Percentiles rank a stretch among this genome's conserved stretches.
These are phyloP conservation scores for Limnomonas spitsbergensis DNA, from an alignment of 139 green algal species.

Conservation along the genomic window DNA sequence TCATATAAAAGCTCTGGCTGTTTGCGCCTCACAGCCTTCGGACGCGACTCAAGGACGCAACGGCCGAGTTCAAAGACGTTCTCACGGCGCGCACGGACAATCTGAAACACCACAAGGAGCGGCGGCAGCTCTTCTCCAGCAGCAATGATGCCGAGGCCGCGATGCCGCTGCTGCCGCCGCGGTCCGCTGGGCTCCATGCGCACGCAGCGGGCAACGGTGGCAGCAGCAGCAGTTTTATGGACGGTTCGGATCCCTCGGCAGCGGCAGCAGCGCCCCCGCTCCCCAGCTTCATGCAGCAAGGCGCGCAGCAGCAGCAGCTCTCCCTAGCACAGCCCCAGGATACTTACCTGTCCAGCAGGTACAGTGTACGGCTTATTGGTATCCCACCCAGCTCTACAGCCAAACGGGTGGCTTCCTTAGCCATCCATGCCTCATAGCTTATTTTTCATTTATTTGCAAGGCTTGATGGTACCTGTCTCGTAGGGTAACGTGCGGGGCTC, in stretches of 20 bases:
- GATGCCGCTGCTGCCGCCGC: constrained; percentile 35
- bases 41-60: constrained; percentile 79
- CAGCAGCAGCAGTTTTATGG: neutral
- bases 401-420: too few relatives aligned
- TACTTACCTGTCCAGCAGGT: constrained; percentile 33
- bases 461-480: too few relatives aligned
- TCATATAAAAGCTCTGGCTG: too few relatives aligned
- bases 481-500: too few relatives aligned
- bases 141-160: constrained; percentile 34
- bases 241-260: too few relatives aligned
- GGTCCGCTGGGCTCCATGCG: neutral
- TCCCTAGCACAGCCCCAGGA: constrained; percentile 40
- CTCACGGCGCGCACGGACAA: constrained; percentile 90
- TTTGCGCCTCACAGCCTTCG: constrained; percentile 40
- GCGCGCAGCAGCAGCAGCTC: constrained; percentile 41
- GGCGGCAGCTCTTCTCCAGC: constrained; percentile 81
- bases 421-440: too few relatives aligned
- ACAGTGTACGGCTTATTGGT: too few relatives aligned
- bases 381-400: too few relatives aligned
- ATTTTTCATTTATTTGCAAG: too few relatives aligned
- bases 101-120: constrained; percentile 76
- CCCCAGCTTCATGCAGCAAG: neutral
- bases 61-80: constrained; percentile 36
- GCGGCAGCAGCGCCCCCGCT: neutral
- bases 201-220: neutral